Percentiles rank a stretch among this genome's conserved stretches.
These are phyloP conservation scores for Umbelopsis ramanniana DNA, from an alignment of 192 early-diverging fungal genomes.

Conservation along the genomic window DNA sequence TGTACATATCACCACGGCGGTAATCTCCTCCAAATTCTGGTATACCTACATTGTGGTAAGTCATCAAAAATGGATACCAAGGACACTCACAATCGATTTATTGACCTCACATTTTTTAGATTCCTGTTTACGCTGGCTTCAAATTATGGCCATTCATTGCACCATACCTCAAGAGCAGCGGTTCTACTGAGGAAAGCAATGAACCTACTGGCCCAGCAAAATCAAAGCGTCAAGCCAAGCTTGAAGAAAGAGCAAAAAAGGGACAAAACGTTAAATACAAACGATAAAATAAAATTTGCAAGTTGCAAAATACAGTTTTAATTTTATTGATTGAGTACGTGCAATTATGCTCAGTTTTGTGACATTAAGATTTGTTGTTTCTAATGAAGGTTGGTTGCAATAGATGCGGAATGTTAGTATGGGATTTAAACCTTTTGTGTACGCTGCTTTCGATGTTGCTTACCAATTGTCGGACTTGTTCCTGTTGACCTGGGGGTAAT, in stretches of 20 bases:
- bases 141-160: constrained; percentile 39
- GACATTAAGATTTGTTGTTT: constrained; percentile 30
- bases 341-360: neutral
- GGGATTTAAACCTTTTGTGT: neutral
- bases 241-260: constrained; percentile 54
- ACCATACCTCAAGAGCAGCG: constrained; percentile 9
- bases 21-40: constrained; percentile 61
- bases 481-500: constrained; percentile 77
- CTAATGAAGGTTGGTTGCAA: neutral
- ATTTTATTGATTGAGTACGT: neutral
- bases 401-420: neutral
- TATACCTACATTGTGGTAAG: constrained; percentile 53
- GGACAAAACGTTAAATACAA: constrained; percentile 49
- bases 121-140: constrained; percentile 62
- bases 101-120: constrained; percentile 30
- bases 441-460: neutral
- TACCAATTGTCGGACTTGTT: constrained; percentile 71
- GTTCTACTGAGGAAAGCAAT: constrained; percentile 5
- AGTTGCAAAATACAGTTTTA: neutral
- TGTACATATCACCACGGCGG: constrained; percentile 67
- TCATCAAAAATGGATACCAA: neutral
- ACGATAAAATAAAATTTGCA: constrained; percentile 28
- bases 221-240: constrained; percentile 57
- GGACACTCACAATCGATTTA: neutral
- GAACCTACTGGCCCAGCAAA: constrained; percentile 32